Conservation (phyloP, 306 rosid genomes). For the Ammopiptanthus mongolicus region DNA sequence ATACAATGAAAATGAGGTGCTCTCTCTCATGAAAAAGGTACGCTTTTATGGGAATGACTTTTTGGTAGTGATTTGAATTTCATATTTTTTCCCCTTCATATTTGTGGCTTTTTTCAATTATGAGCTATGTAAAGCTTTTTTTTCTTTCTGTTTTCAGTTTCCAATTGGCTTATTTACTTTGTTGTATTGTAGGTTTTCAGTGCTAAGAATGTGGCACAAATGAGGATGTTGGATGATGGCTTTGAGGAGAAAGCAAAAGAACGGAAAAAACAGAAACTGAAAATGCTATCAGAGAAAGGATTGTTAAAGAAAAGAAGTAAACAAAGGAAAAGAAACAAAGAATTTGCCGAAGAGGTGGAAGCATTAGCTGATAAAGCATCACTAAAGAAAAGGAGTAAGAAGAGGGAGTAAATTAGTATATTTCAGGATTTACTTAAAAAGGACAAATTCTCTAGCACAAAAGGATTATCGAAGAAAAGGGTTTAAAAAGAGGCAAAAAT, state of each 20-base stretch:
- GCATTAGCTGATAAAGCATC: slow-evolving; percentile 1
- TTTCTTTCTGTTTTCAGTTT: not conserved
- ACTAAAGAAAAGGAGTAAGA: slow-evolving; percentile 17
- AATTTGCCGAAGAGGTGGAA: slow-evolving; percentile 10
- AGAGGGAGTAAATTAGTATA: not conserved
- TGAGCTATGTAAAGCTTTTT: not conserved
- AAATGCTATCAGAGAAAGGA: slow-evolving; percentile 65
- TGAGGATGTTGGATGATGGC: slow-evolving; percentile 84
- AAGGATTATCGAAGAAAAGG: not conserved
- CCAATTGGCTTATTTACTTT: not conserved
- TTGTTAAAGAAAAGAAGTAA: slow-evolving; percentile 46
- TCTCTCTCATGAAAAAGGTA: slow-evolving; percentile 58
- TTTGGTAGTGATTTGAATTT: not conserved
- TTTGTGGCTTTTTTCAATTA: not conserved
- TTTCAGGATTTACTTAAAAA: not conserved
- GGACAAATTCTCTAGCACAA: not conserved
- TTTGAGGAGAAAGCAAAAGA: slow-evolving; percentile 72
- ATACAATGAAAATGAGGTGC: slow-evolving; percentile 72
- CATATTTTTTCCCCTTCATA: not conserved
- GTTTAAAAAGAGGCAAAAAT: not conserved
- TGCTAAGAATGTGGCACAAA: slow-evolving; percentile 67
- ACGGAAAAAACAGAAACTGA: slow-evolving; percentile 60
- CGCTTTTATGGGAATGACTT: not conserved
- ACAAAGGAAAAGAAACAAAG: slow-evolving; percentile 43
- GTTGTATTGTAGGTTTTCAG: slow-evolving; percentile 54